Percentiles rank a stretch among this genome's conserved stretches.
Evolutionary conservation across 441 rosid genomes (phyloP).

Genomic region (Euphorbia corollata): DNA sequence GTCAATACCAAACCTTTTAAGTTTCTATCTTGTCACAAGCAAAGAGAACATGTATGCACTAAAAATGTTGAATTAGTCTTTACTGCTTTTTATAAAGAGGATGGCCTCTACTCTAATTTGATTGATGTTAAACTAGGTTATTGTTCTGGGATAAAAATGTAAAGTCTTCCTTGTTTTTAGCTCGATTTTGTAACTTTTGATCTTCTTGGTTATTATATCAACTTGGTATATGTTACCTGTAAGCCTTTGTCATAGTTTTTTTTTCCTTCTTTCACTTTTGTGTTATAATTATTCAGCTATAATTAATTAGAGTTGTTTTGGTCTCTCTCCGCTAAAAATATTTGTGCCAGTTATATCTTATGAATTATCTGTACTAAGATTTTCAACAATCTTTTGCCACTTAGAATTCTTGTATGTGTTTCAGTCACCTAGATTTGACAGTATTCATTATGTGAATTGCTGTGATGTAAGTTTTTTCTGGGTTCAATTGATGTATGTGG

Average conservation of each 20-base stretch:
- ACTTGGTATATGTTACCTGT: neutral
- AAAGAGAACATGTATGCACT: neutral
- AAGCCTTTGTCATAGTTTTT: neutral
- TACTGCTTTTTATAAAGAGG: neutral
- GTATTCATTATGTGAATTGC: neutral
- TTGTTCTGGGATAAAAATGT: neutral
- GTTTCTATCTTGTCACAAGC: neutral
- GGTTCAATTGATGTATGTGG: conserved; percentile 10
- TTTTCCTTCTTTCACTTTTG: neutral
- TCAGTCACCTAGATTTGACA: neutral
- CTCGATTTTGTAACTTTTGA: neutral
- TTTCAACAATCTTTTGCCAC: neutral
- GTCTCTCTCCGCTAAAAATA: neutral
- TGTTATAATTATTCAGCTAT: no score
- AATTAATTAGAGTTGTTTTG: neutral
- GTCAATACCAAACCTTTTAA: neutral
- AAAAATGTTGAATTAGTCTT: neutral
- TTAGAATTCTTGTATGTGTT: neutral
- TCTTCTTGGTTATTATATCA: neutral
- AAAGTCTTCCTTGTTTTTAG: neutral
- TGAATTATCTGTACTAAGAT: neutral
- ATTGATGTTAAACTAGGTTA: neutral
- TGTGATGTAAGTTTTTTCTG: neutral
- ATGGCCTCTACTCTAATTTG: neutral
- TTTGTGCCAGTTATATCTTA: neutral